Evolutionary conservation across 2,329 filamentous ascomycete species (phyloP), one percentile per base, ranked within the genome.

Genomic region (Fusarium pseudonygamai): DNA sequence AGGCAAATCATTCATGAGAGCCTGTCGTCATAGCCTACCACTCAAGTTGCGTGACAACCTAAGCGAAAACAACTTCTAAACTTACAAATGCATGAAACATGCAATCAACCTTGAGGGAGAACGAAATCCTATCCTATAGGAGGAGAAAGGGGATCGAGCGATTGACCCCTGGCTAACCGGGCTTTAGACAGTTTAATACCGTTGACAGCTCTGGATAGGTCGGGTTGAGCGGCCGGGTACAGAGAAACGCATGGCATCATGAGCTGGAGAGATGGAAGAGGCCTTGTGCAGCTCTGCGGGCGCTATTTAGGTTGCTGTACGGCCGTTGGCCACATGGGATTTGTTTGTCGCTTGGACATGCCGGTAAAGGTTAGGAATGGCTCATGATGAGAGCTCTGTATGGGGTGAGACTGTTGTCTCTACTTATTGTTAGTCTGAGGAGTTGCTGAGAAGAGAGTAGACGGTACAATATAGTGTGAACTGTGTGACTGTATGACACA

Each of bases 241-340:
- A 59, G 50, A 45, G 61, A 69, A 57, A 20, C 37, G 34, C 34
- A 49, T 13, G 18, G 32, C 55, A 58, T 50, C 57, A 52, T 50
- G 47, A 40, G 71, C 60, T 66, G 30, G 32, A 50, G 53, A 36
- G 59, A 65, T 70, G 59, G 46, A 65, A 69, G 12, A 70, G 67
- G 66, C 46, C 30, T 40, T 70, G 67, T 70, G 67, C 67, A 69
- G 66, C 52, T 64, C 40, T 69, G 67, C 67, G 67, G 67, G 67
- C 67, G 67, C 46, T 69, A 26, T 69, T 50, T 46, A 42, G 42
- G 42, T 37, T 58, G 22, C 39, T 58, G 32, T 55, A 69, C 47
- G 60, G 46, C 46, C 67, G 67, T 70, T 55, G 65, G 46, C 28
- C 40, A 46, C 45, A 58, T 52, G 56, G 24, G 24, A 36, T 59